Evolutionary conservation across 1,139 yeast species (phyloP), one percentile per base, ranked within the genome.

Genomic region (Wickerhamomyces sp.): DNA sequence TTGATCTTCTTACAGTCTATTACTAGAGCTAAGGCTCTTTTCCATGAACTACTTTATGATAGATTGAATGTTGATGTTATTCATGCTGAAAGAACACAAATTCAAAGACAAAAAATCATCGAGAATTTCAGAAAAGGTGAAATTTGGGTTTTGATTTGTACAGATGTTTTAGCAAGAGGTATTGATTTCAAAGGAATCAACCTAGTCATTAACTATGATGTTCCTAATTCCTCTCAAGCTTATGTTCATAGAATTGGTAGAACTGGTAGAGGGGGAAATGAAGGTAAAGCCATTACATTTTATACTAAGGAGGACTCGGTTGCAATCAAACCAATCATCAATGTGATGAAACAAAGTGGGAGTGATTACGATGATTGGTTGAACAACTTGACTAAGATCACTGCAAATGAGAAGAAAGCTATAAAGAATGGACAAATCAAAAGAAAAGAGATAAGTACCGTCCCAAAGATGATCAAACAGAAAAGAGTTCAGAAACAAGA

Each of bases 221-320:
- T 93, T 7, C 99, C 99, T 14, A 89, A 83, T 58, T 79, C 86
- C 43, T 89, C 98, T 0, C 98, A 93, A 65, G 84, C 96, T 0
- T 94, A 94, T 64, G 96, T 94, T 39, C 99, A 94, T 66, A 79
- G 99, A 69, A 89, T 94, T 58, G 99, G 99, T 65, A 85, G 99
- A 73, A 93, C 99, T 2, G 99, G 99, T 54, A 84, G 99, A 73
- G 96, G 93, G 42, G 96, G 96, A 1, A 79, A 85, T 54, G 60
- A 69, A 4, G 99, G 99, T 50, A 77, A 75, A 56, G 97, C 99
- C 0, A 79, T 93, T 27, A 94, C 99, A 0, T 84, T 91, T 55
- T 94, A 87, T 71, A 90, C 99, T 27, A 91, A 90, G 62, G 95
- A 88, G 52, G 99, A 94, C 62, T 70, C 78, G 11, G 67, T 76